These are phyloP conservation scores for Fusarium sororula DNA, from an alignment of 2,329 filamentous ascomycete genomes.

Conservation along the genomic window DNA sequence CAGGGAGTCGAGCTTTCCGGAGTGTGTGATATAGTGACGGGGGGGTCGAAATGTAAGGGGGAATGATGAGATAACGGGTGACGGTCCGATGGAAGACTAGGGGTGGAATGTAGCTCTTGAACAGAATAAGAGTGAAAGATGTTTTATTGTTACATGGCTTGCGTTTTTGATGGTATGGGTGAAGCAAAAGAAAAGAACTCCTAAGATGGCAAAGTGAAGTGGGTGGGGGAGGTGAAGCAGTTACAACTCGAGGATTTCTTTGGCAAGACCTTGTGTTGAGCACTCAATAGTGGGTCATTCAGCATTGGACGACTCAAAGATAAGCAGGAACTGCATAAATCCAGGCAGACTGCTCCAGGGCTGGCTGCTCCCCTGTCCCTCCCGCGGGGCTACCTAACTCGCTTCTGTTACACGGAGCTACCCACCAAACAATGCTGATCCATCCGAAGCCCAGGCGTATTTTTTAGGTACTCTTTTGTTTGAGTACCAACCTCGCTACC, in stretches of 20 bases:
- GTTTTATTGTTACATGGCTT: not conserved
- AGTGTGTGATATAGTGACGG: not conserved
- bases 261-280: not conserved
- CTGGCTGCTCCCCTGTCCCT: not conserved
- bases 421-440: not conserved
- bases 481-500: not conserved
- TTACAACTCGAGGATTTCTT: not conserved
- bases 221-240: not conserved
- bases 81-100: not conserved
- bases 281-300: not conserved
- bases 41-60: not conserved
- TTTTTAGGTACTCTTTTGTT: not conserved
- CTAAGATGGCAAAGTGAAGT: not conserved
- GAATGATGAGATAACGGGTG: too few species aligned
- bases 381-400: not conserved
- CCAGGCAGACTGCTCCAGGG: not conserved
- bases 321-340: not conserved
- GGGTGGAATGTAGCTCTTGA: not conserved
- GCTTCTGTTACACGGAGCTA: not conserved
- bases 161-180: not conserved
- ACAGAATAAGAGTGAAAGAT: accelerated
- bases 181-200: not conserved
- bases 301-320: not conserved
- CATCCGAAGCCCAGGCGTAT: too few species aligned
- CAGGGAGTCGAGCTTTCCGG: too few species aligned